These are phyloP conservation scores for Chlamydomonas incerta DNA, from an alignment of 139 green algal species.

Conservation along the genomic window DNA sequence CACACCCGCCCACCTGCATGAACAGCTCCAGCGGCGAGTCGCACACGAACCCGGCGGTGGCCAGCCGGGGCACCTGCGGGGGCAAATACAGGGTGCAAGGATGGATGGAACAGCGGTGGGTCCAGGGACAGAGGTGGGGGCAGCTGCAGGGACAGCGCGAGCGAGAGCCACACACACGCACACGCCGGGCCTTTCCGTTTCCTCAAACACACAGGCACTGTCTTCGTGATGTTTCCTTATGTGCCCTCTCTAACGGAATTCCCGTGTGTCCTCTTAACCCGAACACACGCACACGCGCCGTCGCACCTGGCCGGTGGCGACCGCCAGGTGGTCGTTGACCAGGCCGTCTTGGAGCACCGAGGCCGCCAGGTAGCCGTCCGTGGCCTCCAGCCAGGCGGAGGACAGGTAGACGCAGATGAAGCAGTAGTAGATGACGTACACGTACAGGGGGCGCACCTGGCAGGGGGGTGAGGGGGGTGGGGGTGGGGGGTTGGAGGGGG, in stretches of 20 bases:
- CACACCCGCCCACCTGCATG: neutral
- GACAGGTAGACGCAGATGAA: constrained; percentile 41
- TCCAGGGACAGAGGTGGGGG: too few relatives aligned
- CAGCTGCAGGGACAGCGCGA: too few relatives aligned
- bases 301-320: neutral
- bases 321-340: constrained; percentile 41
- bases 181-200: too few relatives aligned
- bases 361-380: constrained; percentile 12
- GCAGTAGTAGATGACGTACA: constrained; percentile 44
- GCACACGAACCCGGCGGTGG: constrained; percentile 31
- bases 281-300: too few relatives aligned
- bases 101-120: too few relatives aligned
- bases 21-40: constrained; percentile 15
- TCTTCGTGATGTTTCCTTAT: too few relatives aligned
- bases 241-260: too few relatives aligned
- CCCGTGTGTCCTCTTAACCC: too few relatives aligned
- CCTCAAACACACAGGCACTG: too few relatives aligned
- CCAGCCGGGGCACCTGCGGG: constrained; percentile 1
- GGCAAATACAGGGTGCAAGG: too few relatives aligned
- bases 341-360: constrained; percentile 7
- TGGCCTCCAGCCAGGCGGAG: constrained; percentile 9
- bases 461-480: neutral
- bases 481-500: neutral
- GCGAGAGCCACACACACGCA: too few relatives aligned
- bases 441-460: constrained; percentile 23